phyloP scores from a whole-genome alignment of 1,284 basidiomycete species.

The Gomphus bonarii region DNA sequence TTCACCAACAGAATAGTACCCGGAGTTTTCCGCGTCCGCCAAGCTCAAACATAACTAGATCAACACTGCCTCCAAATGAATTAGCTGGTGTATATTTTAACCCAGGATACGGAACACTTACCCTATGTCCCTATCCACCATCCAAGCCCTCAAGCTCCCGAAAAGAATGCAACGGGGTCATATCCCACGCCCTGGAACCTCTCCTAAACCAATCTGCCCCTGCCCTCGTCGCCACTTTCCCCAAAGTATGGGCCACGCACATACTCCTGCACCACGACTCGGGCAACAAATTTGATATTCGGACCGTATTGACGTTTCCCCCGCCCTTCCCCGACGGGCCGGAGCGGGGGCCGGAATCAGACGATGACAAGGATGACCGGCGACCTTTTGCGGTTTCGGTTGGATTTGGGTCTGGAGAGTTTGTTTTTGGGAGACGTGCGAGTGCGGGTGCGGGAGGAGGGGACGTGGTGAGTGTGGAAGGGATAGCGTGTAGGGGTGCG shows the following conservation, averaged over 20 bases:
- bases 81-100: constrained; percentile 4
- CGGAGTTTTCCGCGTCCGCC: neutral
- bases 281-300: neutral
- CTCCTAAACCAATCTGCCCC: neutral
- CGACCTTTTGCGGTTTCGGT: neutral
- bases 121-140: neutral
- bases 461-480: neutral
- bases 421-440: neutral
- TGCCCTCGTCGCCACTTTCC: neutral
- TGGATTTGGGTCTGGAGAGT: neutral
- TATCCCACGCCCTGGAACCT: neutral
- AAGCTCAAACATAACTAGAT: neutral
- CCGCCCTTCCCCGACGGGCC: neutral
- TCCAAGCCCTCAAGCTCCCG: neutral
- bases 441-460: too few relatives aligned
- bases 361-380: too few relatives aligned
- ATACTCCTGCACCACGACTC: neutral
- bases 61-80: neutral
- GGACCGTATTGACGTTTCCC: neutral
- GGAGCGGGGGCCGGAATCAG: neutral
- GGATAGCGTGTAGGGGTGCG: neutral
- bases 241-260: neutral
- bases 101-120: constrained; percentile 6
- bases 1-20: neutral
- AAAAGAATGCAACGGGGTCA: neutral